A percentile compares a stretch with the other conserved stretches of the same genome.
These are phyloP conservation scores for Rosa hybrid DNA, from an alignment of 331 rosid species.

Conservation along the genomic window DNA sequence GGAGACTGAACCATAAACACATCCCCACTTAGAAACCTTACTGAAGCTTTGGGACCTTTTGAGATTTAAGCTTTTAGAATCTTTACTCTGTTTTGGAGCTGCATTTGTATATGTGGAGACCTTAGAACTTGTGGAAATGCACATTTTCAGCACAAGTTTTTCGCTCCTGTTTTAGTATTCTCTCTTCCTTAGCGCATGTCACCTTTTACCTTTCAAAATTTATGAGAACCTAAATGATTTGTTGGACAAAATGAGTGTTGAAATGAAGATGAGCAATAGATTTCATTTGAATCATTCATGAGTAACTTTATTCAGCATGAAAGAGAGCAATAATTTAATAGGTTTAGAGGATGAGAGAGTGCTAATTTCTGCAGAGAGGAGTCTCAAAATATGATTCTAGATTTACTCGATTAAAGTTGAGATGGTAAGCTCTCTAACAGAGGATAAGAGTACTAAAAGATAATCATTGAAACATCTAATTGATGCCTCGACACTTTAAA, in stretches of 20 bases:
- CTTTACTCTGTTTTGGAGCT: background rate
- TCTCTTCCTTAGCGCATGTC: background rate
- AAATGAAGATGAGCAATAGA: background rate
- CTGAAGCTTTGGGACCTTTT: background rate
- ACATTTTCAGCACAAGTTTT: background rate
- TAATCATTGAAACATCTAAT: background rate
- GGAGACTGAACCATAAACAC: background rate
- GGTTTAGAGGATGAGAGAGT: background rate
- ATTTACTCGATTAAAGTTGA: background rate
- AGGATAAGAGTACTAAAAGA: background rate
- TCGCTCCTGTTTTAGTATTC: background rate
- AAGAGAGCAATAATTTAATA: constrained; percentile 7
- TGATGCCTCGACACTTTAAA: background rate
- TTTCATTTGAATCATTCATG: background rate
- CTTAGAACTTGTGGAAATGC: background rate
- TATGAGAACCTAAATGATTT: background rate
- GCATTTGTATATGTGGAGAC: background rate
- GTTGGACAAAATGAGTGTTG: constrained; percentile 14
- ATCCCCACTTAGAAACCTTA: constrained; percentile 10
- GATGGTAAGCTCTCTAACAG: background rate
- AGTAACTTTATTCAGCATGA: constrained; percentile 1
- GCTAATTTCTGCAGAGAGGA: background rate
- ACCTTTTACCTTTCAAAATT: background rate
- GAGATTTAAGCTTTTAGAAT: background rate
- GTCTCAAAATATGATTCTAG: background rate